phyloP scores from a whole-genome alignment of 306 rosid genomes.

The Vigna hirtella region DNA sequence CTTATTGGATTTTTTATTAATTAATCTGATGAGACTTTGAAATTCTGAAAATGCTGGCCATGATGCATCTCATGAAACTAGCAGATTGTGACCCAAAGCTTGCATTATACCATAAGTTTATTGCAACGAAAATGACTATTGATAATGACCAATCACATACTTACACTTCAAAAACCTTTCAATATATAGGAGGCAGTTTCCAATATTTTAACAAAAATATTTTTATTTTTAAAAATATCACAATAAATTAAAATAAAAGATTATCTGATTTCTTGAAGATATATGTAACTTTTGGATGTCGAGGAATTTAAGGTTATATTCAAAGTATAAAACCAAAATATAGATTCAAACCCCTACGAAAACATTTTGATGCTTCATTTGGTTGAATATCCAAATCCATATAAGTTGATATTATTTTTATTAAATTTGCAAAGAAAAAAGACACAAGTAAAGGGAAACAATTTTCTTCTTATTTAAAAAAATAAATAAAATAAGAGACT shows the following conservation, averaged over 20 bases:
- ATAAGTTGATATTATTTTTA: neutral
- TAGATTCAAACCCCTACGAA: neutral
- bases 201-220: no score
- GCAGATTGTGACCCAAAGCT: constrained; percentile 39
- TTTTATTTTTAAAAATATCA: no score
- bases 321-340: neutral
- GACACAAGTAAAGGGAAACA: no score
- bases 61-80: constrained; percentile 39
- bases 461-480: no score
- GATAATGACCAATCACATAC: no score
- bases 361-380: constrained; percentile 32
- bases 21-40: constrained; percentile 44
- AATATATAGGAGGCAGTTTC: no score
- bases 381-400: constrained; percentile 18
- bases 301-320: neutral
- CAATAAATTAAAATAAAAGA: no score
- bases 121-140: neutral
- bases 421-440: no score
- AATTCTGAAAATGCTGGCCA: constrained; percentile 50
- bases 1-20: constrained; percentile 34
- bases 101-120: constrained; percentile 34
- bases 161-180: no score
- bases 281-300: no score
- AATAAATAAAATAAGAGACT: no score
- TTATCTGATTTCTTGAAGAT: no score